Evolutionary conservation across 2,329 filamentous ascomycete genomes (phyloP).

Genomic region (Stemphylium lycopersici): DNA sequence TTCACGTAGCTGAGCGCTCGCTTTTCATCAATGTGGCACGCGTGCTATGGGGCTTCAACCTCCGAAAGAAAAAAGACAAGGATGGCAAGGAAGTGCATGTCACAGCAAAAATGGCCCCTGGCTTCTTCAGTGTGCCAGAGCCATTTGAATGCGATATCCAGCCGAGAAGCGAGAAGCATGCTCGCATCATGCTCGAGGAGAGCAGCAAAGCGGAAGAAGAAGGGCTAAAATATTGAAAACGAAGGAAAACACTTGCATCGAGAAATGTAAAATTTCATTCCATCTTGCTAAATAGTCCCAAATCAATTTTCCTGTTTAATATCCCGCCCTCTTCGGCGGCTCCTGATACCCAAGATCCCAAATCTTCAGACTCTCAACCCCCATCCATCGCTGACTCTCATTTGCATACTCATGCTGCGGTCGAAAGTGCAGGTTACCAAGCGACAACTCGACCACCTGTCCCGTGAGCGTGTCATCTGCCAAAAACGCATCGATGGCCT

Average conservation of each 20-base stretch:
- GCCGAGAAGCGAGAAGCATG: conserved; percentile 31
- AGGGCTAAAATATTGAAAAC: conserved; percentile 21
- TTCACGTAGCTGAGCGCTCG: conserved; percentile 47
- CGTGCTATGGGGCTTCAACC: conserved; percentile 45
- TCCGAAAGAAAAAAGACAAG: conserved; percentile 32
- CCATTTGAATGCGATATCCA: conserved; percentile 40
- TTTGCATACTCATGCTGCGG: conserved; percentile 48
- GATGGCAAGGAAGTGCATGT: conserved; percentile 36
- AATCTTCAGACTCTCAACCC: conserved; percentile 33
- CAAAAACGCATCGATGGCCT: conserved; percentile 49
- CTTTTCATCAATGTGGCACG: conserved; percentile 45
- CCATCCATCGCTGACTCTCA: conserved; percentile 51
- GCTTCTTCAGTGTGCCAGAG: conserved; percentile 42
- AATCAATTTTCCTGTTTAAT: conserved; percentile 11
- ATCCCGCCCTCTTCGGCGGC: conserved; percentile 30
- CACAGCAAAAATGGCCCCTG: conserved; percentile 34
- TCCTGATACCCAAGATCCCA: conserved; percentile 44
- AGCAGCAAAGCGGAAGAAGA: conserved; percentile 32
- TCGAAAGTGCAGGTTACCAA: conserved; percentile 52
- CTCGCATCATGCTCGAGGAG: conserved; percentile 29
- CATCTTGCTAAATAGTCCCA: too few species aligned
- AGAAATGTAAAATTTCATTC: background rate
- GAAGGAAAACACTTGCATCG: background rate
- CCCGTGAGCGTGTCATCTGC: conserved; percentile 46
- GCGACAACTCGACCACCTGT: conserved; percentile 50